A percentile compares a stretch with the other conserved stretches of the same genome.
Evolutionary conservation across 1,139 yeast species (phyloP).

Genomic region (Yamadazyma buinensis): DNA sequence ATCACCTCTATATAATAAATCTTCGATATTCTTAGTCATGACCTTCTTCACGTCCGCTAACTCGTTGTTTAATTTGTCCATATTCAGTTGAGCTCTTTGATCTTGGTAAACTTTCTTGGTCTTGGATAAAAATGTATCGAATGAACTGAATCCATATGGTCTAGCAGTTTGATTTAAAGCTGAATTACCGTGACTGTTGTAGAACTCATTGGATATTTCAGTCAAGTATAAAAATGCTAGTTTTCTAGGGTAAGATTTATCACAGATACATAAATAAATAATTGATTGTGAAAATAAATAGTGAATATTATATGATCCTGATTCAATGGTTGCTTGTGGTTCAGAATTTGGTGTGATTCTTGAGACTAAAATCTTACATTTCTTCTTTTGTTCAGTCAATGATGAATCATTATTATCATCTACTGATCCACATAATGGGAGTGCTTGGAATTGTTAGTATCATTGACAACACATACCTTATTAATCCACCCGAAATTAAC

Average conservation of each 20-base stretch:
- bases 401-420: conserved; percentile 66
- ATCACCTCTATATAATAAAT: conserved; percentile 90
- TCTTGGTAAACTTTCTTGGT: conserved; percentile 88
- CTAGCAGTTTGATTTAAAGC: conserved; percentile 60
- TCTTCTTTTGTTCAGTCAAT: conserved; percentile 75
- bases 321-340: conserved; percentile 80
- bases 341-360: conserved; percentile 80
- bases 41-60: conserved; percentile 91
- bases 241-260: conserved; percentile 77
- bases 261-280: conserved; percentile 75
- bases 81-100: conserved; percentile 82
- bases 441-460: conserved; percentile 42
- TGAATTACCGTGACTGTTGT: conserved; percentile 72
- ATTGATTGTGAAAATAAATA: conserved; percentile 63
- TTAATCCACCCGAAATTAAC: too few relatives aligned
- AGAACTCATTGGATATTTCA: conserved; percentile 81
- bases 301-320: conserved; percentile 72
- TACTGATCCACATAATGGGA: conserved; percentile 90
- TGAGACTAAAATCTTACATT: conserved; percentile 72
- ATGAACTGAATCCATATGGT: conserved; percentile 88
- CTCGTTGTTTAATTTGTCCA: conserved; percentile 83
- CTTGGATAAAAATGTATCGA: conserved; percentile 78
- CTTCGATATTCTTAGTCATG: conserved; percentile 95
- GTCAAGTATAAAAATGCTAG: conserved; percentile 82
- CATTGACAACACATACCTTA: too few relatives aligned